phyloP scores from a whole-genome alignment of 2,329 filamentous ascomycete genomes.

The Fusarium proliferatum region DNA sequence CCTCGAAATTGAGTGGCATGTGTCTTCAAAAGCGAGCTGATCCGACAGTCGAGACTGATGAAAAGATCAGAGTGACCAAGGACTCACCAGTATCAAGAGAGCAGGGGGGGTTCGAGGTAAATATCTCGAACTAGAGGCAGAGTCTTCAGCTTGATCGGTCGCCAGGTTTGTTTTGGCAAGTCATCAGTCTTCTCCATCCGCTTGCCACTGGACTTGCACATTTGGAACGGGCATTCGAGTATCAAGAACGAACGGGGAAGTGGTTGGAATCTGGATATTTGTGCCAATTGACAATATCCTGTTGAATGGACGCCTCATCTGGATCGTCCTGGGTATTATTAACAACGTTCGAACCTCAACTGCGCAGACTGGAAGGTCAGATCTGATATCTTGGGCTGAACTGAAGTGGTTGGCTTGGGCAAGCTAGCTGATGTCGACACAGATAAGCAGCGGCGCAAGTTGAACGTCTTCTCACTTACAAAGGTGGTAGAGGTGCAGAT shows the following conservation, averaged over 20 bases:
- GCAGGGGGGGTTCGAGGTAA: neutral
- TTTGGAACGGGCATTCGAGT: neutral
- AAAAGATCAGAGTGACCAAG: accelerated
- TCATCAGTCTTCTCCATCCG: too few species aligned
- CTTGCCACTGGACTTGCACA: neutral
- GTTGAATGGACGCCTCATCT: too few species aligned
- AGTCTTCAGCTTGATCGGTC: neutral
- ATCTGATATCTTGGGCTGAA: neutral
- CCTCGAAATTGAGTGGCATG: neutral
- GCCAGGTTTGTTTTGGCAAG: neutral
- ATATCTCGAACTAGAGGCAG: neutral
- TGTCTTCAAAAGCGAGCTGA: accelerated
- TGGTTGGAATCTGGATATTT: neutral
- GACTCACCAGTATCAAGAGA: neutral
- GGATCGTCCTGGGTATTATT: neutral
- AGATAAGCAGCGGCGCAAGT: neutral
- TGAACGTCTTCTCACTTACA: neutral
- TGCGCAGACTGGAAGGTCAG: accelerated
- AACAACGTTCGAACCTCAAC: neutral
- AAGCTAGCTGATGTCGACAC: neutral
- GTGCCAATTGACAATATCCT: neutral
- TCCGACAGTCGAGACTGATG: too few species aligned
- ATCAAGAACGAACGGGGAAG: accelerated
- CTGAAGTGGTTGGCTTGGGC: neutral
- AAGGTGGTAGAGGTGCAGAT: neutral